Evolutionary conservation across 257 asterid species (phyloP), one percentile per base, ranked within the genome.

Genomic region (Nyctanthes arbortristis): DNA sequence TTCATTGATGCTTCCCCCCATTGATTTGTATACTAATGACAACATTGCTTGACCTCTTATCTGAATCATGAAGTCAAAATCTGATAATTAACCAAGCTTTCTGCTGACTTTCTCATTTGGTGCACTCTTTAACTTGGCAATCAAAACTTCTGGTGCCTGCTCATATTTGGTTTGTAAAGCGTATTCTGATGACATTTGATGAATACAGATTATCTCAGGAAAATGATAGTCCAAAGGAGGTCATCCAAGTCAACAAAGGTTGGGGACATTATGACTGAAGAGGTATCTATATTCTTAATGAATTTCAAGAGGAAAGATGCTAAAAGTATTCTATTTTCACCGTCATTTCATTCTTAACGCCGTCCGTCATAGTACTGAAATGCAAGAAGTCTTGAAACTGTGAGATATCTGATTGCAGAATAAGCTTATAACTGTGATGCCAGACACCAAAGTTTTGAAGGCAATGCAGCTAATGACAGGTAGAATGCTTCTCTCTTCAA

Each of bases 391-490:
- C n/a, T 16, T 45, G 55, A 45, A n/a, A 45, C 54, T 31, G 7
- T 7, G 73, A 47, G 54, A 29, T 69, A 60, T n/a, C 25, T 72
- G 58, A 65, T 73, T 82, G 82, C 96, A 92, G 97, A 92, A 92
- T 84, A 90, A 87, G 75, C 95, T 92, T 34, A 92, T 92, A 62
- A 92, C 97, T 0, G 91, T 92, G 32, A 86, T 91, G 28, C 96
- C 97, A 2, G 84, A 85, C 52, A 90, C 97, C 39, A 90, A 88
- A 80, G 98, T 87, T 59, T 72, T 90, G 86, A 86, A 90, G 84
- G 98, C 98, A 71, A 92, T 92, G 97, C 95, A 92, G 47, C 81
- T 92, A 68, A 92, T 90, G 98, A 92, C 98, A 66, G 96, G 98
- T 92, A 81, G 40, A 10, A 9, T 0, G 27, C 27, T 61, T 60